Percentiles rank a stretch among this genome's conserved stretches.
These are phyloP conservation scores for Skeletonema tropicum DNA, from an alignment of 108 stramenopile species.

Conservation along the genomic window DNA sequence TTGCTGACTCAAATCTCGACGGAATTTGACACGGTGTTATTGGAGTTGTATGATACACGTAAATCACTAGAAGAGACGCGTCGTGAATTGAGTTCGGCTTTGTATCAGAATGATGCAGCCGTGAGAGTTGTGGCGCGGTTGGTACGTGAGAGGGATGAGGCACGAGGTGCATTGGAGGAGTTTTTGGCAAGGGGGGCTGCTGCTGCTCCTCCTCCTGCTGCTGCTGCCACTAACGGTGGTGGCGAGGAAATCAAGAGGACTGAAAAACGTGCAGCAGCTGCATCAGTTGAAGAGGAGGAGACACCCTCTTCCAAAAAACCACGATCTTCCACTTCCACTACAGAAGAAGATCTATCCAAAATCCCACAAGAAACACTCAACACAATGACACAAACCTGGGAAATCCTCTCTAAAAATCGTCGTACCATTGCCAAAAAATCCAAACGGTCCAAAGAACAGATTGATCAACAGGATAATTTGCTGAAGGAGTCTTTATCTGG, in stretches of 20 bases:
- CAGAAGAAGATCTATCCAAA: not conserved
- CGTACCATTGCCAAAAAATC: slow-evolving; percentile 21
- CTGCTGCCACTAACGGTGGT: not conserved
- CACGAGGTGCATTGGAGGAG: slow-evolving; percentile 56
- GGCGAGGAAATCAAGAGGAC: not conserved
- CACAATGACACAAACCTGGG: slow-evolving; percentile 64
- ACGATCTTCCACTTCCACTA: slow-evolving; percentile 3
- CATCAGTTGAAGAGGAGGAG: slow-evolving; percentile 22
- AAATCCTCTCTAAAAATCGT: slow-evolving; percentile 39
- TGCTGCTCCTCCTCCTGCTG: slow-evolving; percentile 4
- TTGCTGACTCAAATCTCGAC: slow-evolving; percentile 66
- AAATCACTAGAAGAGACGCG: slow-evolving; percentile 87
- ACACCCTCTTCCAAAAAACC: slow-evolving; percentile 12
- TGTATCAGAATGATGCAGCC: slow-evolving; percentile 98
- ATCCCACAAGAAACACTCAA: slow-evolving; percentile 55
- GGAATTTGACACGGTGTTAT: slow-evolving; percentile 89
- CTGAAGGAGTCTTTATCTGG: slow-evolving; percentile 43
- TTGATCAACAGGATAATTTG: slow-evolving; percentile 5
- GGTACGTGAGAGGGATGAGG: slow-evolving; percentile 86
- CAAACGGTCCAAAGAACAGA: slow-evolving; percentile 28
- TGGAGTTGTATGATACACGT: slow-evolving; percentile 89
- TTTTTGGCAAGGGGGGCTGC: slow-evolving; percentile 38
- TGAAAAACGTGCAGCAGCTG: slow-evolving; percentile 27
- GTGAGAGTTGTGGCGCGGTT: slow-evolving; percentile 94
- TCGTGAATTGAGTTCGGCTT: slow-evolving; percentile 81